Evolutionary conservation across 139 green algal species (phyloP).

Genomic region (Coccomyxa sp.): DNA sequence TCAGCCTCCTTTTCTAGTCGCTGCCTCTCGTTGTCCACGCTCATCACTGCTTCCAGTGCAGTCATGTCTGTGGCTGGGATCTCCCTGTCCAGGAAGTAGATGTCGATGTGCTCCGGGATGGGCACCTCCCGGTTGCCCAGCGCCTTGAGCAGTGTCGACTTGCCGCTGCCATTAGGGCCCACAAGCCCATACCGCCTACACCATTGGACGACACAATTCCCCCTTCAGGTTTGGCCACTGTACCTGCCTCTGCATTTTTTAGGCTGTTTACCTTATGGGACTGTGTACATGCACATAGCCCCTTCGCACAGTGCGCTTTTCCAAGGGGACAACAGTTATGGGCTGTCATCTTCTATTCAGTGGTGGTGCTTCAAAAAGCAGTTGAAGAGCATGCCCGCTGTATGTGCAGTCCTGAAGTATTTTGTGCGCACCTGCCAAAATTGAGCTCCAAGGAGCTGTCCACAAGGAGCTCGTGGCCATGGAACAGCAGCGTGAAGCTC

Average conservation of each 20-base stretch:
- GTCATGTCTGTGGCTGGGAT: conserved; percentile 71
- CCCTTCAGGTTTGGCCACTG: no score
- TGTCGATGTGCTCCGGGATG: conserved; percentile 91
- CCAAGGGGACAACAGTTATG: background rate
- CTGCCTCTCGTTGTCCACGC: conserved; percentile 69
- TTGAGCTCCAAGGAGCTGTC: conserved; percentile 77
- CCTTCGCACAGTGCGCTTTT: background rate
- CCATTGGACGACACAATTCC: no score
- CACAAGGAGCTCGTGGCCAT: conserved; percentile 75
- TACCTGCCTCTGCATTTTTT: background rate
- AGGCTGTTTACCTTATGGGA: background rate
- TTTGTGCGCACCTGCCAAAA: conserved; percentile 16
- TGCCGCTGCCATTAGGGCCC: conserved; percentile 86
- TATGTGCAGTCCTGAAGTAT: no score
- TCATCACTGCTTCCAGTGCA: conserved; percentile 62
- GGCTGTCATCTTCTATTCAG: background rate
- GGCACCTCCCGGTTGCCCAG: conserved; percentile 77
- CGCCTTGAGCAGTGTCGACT: conserved; percentile 80
- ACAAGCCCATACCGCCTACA: conserved; percentile 79
- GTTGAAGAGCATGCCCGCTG: no score
- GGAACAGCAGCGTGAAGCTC: conserved; percentile 75
- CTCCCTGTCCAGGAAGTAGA: conserved; percentile 88
- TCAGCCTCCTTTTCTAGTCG: conserved; percentile 76
- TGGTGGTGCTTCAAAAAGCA: no score
- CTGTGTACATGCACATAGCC: background rate